Conservation (phyloP, 805 yeast species). For the Wickerhamiella azyma region DNA sequence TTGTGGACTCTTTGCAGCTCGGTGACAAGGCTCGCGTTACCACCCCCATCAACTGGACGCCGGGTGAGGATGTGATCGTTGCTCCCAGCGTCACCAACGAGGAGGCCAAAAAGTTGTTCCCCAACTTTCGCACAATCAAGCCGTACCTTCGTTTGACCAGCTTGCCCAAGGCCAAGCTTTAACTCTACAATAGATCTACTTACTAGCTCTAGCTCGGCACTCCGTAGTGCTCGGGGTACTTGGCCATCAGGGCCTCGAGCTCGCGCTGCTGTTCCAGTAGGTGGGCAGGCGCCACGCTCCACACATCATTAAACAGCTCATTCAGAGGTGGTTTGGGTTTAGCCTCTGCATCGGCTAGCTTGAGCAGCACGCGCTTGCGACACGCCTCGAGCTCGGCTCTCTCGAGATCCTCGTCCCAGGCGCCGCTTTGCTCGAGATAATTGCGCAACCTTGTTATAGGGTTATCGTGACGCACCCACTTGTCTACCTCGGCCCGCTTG, state of each 20-base stretch:
- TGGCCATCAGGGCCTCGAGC: constrained; percentile 19
- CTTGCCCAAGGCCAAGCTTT: constrained; percentile 3
- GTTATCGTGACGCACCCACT: constrained; percentile 25
- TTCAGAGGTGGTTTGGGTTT: constrained; percentile 20
- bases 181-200: background rate
- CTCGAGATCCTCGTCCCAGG: constrained; percentile 25
- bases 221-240: constrained; percentile 23
- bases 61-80: constrained; percentile 81
- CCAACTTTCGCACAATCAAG: constrained; percentile 72
- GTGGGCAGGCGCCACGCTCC: constrained; percentile 16
- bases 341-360: constrained; percentile 23
- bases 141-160: constrained; percentile 71
- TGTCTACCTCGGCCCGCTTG: constrained; percentile 23
- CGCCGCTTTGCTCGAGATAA: constrained; percentile 20
- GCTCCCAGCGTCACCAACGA: constrained; percentile 77
- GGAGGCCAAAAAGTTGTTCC: constrained; percentile 69
- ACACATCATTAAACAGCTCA: constrained; percentile 21
- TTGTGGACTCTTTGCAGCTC: constrained; percentile 71
- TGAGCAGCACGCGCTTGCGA: constrained; percentile 19
- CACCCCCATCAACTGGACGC: constrained; percentile 83
- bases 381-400: constrained; percentile 15
- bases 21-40: constrained; percentile 76
- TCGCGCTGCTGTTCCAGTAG: constrained; percentile 21
- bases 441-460: constrained; percentile 24
- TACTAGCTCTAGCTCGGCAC: constrained; percentile 15